Percentiles rank a stretch among this genome's conserved stretches.
phyloP scores from a whole-genome alignment of 352 stramenopile genomes.

The Phytophthora pini region DNA sequence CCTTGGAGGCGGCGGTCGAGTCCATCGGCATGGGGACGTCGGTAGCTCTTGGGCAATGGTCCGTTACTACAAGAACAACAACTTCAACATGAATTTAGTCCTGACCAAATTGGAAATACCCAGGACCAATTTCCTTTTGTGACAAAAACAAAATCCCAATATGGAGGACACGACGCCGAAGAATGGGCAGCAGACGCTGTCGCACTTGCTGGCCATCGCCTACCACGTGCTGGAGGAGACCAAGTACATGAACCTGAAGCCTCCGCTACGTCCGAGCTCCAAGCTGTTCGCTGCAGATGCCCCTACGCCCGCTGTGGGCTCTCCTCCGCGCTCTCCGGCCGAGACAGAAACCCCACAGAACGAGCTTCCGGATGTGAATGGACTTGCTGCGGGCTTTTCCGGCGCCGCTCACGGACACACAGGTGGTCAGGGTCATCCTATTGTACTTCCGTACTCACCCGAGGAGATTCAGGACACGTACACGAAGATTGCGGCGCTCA shows the following conservation, averaged over 20 bases:
- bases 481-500: slow-evolving; percentile 80
- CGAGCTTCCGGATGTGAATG: slow-evolving; percentile 60
- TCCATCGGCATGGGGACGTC: slow-evolving; percentile 19
- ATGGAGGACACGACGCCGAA: slow-evolving; percentile 43
- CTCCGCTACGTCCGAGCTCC: slow-evolving; percentile 79
- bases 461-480: slow-evolving; percentile 90
- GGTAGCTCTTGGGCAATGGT: not conserved
- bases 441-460: slow-evolving; percentile 73
- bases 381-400: slow-evolving; percentile 35
- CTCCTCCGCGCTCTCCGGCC: slow-evolving; percentile 38
- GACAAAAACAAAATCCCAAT: not conserved
- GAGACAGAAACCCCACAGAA: slow-evolving; percentile 52
- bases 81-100: not conserved
- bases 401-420: slow-evolving; percentile 36
- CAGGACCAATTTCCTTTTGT: too few relatives aligned
- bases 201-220: slow-evolving; percentile 74
- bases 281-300: slow-evolving; percentile 74
- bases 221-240: slow-evolving; percentile 84
- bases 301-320: slow-evolving; percentile 25
- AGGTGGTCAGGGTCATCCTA: slow-evolving; percentile 35
- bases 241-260: slow-evolving; percentile 88
- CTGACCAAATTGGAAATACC: too few relatives aligned
- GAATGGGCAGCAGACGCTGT: slow-evolving; percentile 64
- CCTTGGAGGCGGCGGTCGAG: slow-evolving; percentile 35
- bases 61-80: slow-evolving; percentile 10